Evolutionary conservation across 331 rosid genomes (phyloP).

Genomic region (Pyracantha coccinea): DNA sequence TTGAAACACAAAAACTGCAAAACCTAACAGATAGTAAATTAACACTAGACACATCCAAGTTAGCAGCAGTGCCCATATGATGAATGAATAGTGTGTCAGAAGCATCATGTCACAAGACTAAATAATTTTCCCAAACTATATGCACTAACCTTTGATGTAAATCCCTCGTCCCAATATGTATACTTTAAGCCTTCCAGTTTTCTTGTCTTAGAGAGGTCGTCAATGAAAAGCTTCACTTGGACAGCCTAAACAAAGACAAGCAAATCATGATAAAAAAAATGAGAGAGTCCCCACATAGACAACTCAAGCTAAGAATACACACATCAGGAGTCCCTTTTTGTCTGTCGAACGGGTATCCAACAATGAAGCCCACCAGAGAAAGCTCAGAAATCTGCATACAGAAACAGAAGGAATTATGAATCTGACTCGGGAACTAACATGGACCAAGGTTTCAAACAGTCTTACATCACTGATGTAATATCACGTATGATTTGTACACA

Average conservation of each 20-base stretch:
- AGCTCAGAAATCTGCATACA: constrained; percentile 50
- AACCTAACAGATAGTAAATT: neutral
- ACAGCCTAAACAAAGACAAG: constrained; percentile 31
- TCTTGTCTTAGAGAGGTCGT: constrained; percentile 45
- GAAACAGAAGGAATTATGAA: constrained; percentile 14
- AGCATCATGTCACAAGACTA: neutral
- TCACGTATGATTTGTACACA: neutral
- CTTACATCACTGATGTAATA: neutral
- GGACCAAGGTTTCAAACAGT: neutral
- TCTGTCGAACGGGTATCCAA: constrained; percentile 49
- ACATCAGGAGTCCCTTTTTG: constrained; percentile 32
- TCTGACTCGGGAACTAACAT: neutral
- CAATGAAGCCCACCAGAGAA: constrained; percentile 60
- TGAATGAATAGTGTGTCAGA: neutral
- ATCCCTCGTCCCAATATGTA: constrained; percentile 84
- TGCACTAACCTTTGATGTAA: constrained; percentile 64
- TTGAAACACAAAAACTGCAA: neutral
- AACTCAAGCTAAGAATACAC: constrained; percentile 16
- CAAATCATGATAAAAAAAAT: neutral
- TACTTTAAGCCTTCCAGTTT: constrained; percentile 48
- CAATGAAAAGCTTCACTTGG: constrained; percentile 51
- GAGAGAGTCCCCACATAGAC: neutral
- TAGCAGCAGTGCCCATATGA: neutral
- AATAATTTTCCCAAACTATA: neutral
- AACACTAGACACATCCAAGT: neutral